phyloP scores from a whole-genome alignment of 1,139 yeast genomes.

The Sugiyamaella castrensis region DNA sequence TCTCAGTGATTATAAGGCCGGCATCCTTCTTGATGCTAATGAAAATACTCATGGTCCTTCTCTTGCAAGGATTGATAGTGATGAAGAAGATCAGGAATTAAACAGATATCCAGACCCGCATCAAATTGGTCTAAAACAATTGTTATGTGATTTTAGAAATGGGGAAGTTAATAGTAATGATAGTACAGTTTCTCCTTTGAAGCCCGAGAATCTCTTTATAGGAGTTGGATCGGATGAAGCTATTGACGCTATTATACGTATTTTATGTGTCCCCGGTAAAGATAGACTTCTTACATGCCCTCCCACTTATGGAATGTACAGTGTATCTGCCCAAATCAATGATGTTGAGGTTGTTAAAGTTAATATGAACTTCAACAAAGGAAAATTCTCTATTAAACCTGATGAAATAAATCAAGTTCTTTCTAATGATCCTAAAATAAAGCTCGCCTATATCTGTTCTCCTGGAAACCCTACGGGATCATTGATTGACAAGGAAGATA shows the following conservation, averaged over 20 bases:
- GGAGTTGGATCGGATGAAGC: conserved; percentile 99
- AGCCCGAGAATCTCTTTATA: conserved; percentile 71
- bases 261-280: conserved; percentile 75
- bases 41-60: conserved; percentile 95
- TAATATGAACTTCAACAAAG: conserved; percentile 53
- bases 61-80: conserved; percentile 40
- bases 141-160: conserved; percentile 70
- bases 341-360: conserved; percentile 76
- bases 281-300: conserved; percentile 86
- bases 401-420: conserved; percentile 54
- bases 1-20: conserved; percentile 66
- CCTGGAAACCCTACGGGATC: conserved; percentile 98
- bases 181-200: conserved; percentile 37
- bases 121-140: conserved; percentile 72
- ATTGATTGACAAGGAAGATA: conserved; percentile 47
- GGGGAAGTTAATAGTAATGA: conserved; percentile 32
- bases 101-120: conserved; percentile 98
- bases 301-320: conserved; percentile 97
- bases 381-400: conserved; percentile 62
- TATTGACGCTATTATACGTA: conserved; percentile 82
- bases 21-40: conserved; percentile 88
- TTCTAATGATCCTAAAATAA: conserved; percentile 57
- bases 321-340: conserved; percentile 84
- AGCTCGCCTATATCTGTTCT: conserved; percentile 80
- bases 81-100: conserved; percentile 48